Conservation (phyloP, 805 yeast species). For the Lipomyces starkeyi region DNA sequence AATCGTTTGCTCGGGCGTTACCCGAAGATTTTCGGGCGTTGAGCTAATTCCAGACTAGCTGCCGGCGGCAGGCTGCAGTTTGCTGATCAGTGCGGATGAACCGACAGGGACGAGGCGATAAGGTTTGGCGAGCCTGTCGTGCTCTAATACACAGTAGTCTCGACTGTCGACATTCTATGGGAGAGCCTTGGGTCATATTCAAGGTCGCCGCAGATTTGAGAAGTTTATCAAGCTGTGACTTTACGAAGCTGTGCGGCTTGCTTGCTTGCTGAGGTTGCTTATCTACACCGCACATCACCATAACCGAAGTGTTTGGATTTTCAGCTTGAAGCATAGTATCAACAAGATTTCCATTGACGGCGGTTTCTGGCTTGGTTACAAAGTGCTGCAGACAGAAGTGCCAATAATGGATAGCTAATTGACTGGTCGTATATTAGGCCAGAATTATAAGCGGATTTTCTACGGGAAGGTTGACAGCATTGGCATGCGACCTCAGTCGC, state of each 20-base stretch:
- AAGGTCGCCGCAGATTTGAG: not conserved
- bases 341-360: not conserved
- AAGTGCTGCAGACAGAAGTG: not conserved
- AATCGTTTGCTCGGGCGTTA: not conserved
- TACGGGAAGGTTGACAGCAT: not conserved
- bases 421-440: not conserved
- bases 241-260: not conserved
- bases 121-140: not conserved
- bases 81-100: not conserved
- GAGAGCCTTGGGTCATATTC: too few relatives aligned
- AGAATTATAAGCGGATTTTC: not conserved
- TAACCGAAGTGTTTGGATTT: too few relatives aligned
- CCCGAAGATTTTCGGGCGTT: not conserved
- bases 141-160: too few relatives aligned
- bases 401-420: not conserved
- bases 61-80: too few relatives aligned
- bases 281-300: not conserved
- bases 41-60: not conserved
- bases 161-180: too few relatives aligned
- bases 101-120: not conserved
- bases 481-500: not conserved
- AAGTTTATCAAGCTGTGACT: not conserved
- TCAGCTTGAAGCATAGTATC: not conserved
- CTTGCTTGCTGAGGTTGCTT: not conserved
- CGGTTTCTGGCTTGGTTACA: not conserved